phyloP scores from a whole-genome alignment of 1,284 basidiomycete genomes.

The Laetiporus sulphureus region DNA sequence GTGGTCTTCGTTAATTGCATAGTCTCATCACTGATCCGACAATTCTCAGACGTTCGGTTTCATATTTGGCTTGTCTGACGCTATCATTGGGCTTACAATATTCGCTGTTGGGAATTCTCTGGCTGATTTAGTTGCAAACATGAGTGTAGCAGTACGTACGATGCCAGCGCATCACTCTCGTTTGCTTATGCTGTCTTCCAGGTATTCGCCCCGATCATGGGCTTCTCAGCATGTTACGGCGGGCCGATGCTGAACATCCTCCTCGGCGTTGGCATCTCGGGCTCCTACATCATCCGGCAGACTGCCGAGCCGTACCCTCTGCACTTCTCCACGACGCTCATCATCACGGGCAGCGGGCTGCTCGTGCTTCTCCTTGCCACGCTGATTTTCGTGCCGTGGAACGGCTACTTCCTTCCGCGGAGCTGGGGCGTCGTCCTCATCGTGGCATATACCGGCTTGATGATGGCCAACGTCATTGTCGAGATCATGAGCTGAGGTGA shows the following conservation, averaged over 20 bases:
- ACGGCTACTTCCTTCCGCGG: conserved; percentile 75
- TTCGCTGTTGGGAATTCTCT: conserved; percentile 96
- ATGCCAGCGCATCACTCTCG: neutral
- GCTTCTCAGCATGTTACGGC: conserved; percentile 90
- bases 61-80: conserved; percentile 93
- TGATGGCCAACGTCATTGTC: conserved; percentile 72
- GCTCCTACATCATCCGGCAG: conserved; percentile 64
- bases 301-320: conserved; percentile 60
- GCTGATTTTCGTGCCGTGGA: conserved; percentile 80
- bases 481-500: conserved; percentile 42
- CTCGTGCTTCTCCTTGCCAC: conserved; percentile 71
- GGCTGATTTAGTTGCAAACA: conserved; percentile 95
- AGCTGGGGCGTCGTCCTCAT: conserved; percentile 81
- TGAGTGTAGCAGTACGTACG: conserved; percentile 76
- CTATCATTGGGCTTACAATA: conserved; percentile 93
- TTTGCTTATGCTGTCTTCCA: conserved; percentile 17
- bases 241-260: conserved; percentile 97
- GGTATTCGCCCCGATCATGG: conserved; percentile 85
- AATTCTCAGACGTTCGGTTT: conserved; percentile 75
- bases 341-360: conserved; percentile 79
- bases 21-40: conserved; percentile 6
- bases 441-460: conserved; percentile 63
- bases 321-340: conserved; percentile 75
- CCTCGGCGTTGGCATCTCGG: conserved; percentile 80
- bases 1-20: neutral